Evolutionary conservation across 768 basidiomycete species (phyloP).

Genomic region (Calvatia gigantea): DNA sequence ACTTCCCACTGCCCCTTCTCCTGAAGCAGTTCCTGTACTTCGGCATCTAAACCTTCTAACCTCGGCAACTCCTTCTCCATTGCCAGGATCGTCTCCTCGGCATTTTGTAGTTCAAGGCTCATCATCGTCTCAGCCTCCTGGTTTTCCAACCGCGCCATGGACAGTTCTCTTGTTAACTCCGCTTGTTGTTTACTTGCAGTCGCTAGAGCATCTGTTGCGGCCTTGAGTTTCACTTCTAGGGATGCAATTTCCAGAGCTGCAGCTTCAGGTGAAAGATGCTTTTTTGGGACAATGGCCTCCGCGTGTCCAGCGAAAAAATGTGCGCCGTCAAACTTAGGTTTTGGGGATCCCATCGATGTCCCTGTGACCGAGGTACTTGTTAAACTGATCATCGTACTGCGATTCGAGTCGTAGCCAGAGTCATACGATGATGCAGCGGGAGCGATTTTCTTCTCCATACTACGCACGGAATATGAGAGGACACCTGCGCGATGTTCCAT

Average conservation of each 20-base stretch:
- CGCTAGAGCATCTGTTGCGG: constrained; percentile 54
- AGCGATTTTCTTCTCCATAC: constrained; percentile 55
- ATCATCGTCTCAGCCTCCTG: constrained; percentile 62
- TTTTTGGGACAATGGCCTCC: constrained; percentile 55
- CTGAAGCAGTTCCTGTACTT: constrained; percentile 42
- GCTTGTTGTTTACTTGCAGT: constrained; percentile 59
- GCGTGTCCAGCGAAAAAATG: constrained; percentile 85
- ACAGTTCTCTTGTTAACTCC: constrained; percentile 59
- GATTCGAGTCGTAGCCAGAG: constrained; percentile 50
- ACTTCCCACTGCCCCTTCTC: constrained; percentile 51
- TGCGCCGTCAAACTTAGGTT: constrained; percentile 74
- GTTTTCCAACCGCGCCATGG: constrained; percentile 63
- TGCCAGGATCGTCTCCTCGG: constrained; percentile 60
- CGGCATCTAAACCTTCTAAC: constrained; percentile 44
- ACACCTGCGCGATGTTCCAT: constrained; percentile 85
- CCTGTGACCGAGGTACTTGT: constrained; percentile 28
- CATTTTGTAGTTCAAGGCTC: constrained; percentile 61
- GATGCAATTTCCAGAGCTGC: constrained; percentile 40
- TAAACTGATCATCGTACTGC: constrained; percentile 50
- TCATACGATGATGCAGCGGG: constrained; percentile 36
- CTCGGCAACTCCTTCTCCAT: constrained; percentile 53
- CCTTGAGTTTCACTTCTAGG: constrained; percentile 65
- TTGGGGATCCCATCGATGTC: constrained; percentile 38
- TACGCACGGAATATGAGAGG: constrained; percentile 66
- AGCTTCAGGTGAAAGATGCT: constrained; percentile 39